phyloP scores from a whole-genome alignment of 495 filamentous ascomycete genomes.

The Aspergillus cristatus region DNA sequence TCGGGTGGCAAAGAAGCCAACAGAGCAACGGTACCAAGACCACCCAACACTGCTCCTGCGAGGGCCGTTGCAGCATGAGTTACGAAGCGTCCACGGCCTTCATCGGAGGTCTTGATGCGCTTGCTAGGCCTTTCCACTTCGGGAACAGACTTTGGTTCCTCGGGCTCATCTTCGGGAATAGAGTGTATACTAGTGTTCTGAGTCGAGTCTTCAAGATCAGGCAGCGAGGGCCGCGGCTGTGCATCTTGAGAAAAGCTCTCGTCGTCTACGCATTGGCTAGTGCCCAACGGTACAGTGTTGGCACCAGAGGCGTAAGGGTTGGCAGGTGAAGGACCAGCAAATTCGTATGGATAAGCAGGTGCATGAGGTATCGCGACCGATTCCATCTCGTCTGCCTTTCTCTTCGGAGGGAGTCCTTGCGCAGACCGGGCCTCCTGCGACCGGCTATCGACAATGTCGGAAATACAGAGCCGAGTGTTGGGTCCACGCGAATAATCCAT shows the following conservation, averaged over 20 bases:
- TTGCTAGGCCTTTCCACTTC: conserved; percentile 21
- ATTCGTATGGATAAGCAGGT: no score
- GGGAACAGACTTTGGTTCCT: neutral
- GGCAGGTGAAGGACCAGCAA: no score
- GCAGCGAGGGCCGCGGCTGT: conserved; percentile 12
- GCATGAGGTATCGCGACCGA: no score
- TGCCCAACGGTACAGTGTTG: neutral
- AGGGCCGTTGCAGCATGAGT: conserved; percentile 37
- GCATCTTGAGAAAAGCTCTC: conserved; percentile 17
- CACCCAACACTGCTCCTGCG: conserved; percentile 36
- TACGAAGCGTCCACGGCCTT: conserved; percentile 12
- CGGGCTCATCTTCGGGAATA: neutral
- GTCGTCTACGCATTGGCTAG: neutral
- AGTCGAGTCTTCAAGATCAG: conserved; percentile 1
- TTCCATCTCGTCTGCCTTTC: conserved; percentile 28
- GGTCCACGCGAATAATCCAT: neutral
- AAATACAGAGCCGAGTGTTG: conserved; percentile 6
- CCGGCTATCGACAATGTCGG: conserved; percentile 9
- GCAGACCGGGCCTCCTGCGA: neutral
- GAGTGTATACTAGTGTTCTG: conserved; percentile 6
- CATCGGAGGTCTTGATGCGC: conserved; percentile 18
- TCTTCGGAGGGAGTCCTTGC: conserved; percentile 15
- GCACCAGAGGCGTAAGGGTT: neutral
- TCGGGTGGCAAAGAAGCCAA: conserved; percentile 37
- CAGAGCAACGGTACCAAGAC: conserved; percentile 40